A percentile compares a stretch with the other conserved stretches of the same genome.
phyloP scores from a whole-genome alignment of 73 alveolate species.

The Paramecium sexaurelia region DNA sequence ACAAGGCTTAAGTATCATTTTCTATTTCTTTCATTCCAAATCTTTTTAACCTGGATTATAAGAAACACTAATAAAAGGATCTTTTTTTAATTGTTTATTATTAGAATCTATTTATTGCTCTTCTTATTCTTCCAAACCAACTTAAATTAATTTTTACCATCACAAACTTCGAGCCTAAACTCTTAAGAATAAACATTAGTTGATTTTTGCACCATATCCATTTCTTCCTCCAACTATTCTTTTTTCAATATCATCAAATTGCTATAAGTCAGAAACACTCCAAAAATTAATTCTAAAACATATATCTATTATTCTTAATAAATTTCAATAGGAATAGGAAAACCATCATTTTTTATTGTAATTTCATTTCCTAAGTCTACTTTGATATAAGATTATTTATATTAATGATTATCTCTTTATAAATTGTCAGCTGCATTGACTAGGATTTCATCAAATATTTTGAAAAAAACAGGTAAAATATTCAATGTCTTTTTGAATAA shows the following conservation, averaged over 20 bases:
- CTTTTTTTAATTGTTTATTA: conserved; percentile 71
- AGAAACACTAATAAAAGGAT: conserved; percentile 87
- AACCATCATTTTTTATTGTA: conserved; percentile 94
- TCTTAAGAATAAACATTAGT: conserved; percentile 96
- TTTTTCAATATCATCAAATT: conserved; percentile 97
- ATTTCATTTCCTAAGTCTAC: conserved; percentile 85
- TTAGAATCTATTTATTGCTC: conserved; percentile 87
- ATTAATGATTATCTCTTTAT: conserved; percentile 83
- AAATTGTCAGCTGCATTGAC: conserved; percentile 99
- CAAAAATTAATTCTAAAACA: conserved; percentile 96
- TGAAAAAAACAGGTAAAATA: conserved; percentile 97
- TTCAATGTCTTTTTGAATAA: conserved; percentile 82
- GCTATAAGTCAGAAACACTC: conserved; percentile 96
- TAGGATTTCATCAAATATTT: conserved; percentile 96
- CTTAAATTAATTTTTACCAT: conserved; percentile 61
- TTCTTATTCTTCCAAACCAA: conserved; percentile 87
- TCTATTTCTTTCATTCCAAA: conserved; percentile 94
- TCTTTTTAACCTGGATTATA: conserved; percentile 96
- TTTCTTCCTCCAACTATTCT: conserved; percentile 99
- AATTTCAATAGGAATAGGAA: conserved; percentile 92
- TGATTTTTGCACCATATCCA: conserved; percentile 99
- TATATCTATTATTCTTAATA: conserved; percentile 95
- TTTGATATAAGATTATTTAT: conserved; percentile 85
- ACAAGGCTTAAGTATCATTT: conserved; percentile 89
- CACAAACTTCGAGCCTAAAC: conserved; percentile 94